These are phyloP conservation scores for Chrysosporium queenslandicum DNA, from an alignment of 2,329 filamentous ascomycete genomes.

Conservation along the genomic window DNA sequence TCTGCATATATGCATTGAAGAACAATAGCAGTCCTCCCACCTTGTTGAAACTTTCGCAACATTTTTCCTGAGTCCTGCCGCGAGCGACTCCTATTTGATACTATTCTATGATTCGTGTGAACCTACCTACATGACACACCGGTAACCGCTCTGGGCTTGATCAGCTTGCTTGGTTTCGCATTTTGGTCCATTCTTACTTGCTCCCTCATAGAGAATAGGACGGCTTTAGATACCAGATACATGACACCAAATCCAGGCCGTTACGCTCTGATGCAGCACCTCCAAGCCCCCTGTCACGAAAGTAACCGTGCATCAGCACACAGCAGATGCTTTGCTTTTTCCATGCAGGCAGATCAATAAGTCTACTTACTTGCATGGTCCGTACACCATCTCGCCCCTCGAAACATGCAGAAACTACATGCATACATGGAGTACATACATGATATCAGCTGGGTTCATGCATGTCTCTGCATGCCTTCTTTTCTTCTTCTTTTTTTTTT, in stretches of 20 bases:
- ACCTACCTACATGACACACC: neutral
- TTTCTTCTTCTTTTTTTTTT: neutral
- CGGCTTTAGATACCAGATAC: too few relatives aligned
- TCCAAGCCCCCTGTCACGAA: neutral
- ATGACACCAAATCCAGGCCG: too few relatives aligned
- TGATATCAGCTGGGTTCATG: constrained; percentile 2
- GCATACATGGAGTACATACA: neutral
- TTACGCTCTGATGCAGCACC: too few relatives aligned
- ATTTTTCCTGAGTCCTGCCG: too few relatives aligned
- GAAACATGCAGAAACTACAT: neutral
- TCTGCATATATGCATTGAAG: constrained; percentile 4
- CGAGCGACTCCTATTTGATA: too few relatives aligned
- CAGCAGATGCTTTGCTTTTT: neutral
- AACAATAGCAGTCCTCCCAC: neutral
- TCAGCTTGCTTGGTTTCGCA: neutral
- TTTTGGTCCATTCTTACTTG: too few relatives aligned
- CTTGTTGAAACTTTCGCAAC: neutral
- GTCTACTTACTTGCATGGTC: neutral
- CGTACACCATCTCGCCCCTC: neutral
- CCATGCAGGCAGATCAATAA: neutral
- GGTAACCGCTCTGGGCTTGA: neutral
- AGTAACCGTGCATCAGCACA: neutral
- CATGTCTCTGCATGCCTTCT: neutral
- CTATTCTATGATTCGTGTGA: too few relatives aligned
- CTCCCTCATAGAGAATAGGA: too few relatives aligned